Evolutionary conservation across 371 early-diverging fungal species (phyloP).

Genomic region (Mortierella sp.): DNA sequence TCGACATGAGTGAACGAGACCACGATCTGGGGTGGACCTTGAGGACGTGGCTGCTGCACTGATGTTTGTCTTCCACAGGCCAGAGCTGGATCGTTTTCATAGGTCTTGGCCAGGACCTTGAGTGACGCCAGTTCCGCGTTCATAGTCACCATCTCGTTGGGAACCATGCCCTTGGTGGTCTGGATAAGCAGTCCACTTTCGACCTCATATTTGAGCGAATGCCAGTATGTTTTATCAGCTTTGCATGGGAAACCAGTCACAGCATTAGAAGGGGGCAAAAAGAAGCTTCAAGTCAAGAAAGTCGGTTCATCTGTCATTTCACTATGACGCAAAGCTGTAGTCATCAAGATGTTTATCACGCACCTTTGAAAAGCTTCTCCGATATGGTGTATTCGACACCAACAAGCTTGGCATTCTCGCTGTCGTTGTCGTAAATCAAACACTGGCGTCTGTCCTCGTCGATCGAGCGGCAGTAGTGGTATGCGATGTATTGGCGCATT

Average conservation of each 20-base stretch:
- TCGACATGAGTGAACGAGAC: constrained; percentile 31
- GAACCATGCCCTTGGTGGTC: constrained; percentile 42
- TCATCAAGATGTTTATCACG: neutral
- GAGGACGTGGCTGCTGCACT: constrained; percentile 26
- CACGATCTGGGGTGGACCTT: constrained; percentile 43
- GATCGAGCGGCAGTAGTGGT: constrained; percentile 60
- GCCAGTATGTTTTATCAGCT: constrained; percentile 62
- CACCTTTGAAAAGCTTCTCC: constrained; percentile 57
- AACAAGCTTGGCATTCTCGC: constrained; percentile 56
- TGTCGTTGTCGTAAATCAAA: constrained; percentile 59
- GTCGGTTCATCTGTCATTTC: too few species aligned
- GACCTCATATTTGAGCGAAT: constrained; percentile 62
- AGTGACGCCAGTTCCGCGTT: constrained; percentile 45
- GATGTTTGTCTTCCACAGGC: constrained; percentile 50
- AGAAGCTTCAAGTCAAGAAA: too few species aligned
- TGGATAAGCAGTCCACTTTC: constrained; percentile 55
- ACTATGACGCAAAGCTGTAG: too few species aligned
- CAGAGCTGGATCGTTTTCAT: constrained; percentile 57
- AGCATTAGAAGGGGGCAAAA: too few species aligned
- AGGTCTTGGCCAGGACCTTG: constrained; percentile 52
- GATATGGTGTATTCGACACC: constrained; percentile 69
- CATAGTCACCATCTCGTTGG: constrained; percentile 41
- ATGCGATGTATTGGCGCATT: constrained; percentile 58
- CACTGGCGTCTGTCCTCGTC: constrained; percentile 66
- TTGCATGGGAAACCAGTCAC: too few species aligned